phyloP scores from a whole-genome alignment of 805 yeast genomes.

The Nakazawaea holstii region DNA sequence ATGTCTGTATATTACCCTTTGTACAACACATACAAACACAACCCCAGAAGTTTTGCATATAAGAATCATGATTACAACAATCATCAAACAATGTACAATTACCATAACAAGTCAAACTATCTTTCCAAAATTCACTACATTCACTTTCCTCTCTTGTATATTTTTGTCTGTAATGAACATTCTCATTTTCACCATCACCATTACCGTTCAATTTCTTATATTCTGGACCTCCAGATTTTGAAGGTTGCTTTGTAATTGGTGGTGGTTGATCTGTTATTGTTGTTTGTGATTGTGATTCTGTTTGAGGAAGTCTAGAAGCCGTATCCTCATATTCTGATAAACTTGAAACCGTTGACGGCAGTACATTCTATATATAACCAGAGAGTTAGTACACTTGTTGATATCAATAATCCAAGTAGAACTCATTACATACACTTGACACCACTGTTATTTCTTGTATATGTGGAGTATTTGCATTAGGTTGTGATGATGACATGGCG shows the following conservation, averaged over 20 bases:
- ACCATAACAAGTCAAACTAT: conserved; percentile 7
- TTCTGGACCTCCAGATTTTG: background rate
- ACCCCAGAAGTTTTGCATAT: conserved; percentile 2
- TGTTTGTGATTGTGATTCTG: conserved; percentile 1
- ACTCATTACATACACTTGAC: background rate
- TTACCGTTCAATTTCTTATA: background rate
- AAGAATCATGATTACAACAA: conserved; percentile 7
- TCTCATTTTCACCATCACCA: background rate
- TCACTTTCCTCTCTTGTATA: conserved; percentile 5
- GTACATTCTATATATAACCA: conserved; percentile 3
- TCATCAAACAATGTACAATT: conserved; percentile 4
- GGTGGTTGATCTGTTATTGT: background rate
- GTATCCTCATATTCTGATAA: conserved; percentile 3
- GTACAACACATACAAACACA: conserved; percentile 11
- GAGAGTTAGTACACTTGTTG: background rate
- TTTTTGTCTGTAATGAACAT: background rate
- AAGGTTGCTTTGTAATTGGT: conserved; percentile 1
- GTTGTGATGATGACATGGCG: too few relatives aligned
- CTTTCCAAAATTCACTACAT: conserved; percentile 9
- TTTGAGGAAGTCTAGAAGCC: background rate
- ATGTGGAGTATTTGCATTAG: too few relatives aligned
- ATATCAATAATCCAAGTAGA: too few relatives aligned
- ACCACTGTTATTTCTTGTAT: background rate
- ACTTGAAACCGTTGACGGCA: conserved; percentile 6
- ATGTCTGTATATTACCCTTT: conserved; percentile 1